Percentiles rank a stretch among this genome's conserved stretches.
These are phyloP conservation scores for Acanthamoeba royreba DNA, from an alignment of 208 protist genomes.

Conservation along the genomic window DNA sequence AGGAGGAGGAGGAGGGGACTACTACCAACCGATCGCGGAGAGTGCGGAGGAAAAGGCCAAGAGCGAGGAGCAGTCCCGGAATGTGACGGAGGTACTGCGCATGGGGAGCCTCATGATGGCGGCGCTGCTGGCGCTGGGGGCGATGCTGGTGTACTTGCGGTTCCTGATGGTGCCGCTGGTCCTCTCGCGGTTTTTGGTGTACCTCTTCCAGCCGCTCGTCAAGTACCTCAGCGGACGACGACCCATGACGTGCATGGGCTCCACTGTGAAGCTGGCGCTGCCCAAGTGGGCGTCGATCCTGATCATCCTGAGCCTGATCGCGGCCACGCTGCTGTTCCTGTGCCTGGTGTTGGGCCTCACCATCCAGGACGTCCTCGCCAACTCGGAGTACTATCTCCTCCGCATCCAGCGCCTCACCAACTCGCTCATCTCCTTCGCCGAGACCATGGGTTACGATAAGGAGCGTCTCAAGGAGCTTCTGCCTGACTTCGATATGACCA, in stretches of 20 bases:
- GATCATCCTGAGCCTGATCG: neutral
- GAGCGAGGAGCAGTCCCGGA: neutral
- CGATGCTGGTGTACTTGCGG: conserved; percentile 1
- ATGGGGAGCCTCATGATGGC: neutral
- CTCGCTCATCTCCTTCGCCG: neutral
- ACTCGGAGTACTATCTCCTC: neutral
- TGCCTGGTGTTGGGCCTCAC: neutral
- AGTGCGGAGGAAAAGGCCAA: neutral
- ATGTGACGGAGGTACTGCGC: neutral
- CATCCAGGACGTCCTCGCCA: neutral
- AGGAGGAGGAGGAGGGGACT: neutral
- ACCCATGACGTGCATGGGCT: neutral
- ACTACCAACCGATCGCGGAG: neutral
- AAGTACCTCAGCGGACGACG: neutral
- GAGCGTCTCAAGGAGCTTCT: neutral
- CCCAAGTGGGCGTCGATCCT: neutral
- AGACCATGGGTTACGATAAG: neutral
- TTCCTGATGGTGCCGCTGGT: conserved; percentile 24
- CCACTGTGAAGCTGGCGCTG: neutral
- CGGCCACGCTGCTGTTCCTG: neutral
- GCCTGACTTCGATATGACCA: neutral
- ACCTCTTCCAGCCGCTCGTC: neutral
- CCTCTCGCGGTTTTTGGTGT: neutral
- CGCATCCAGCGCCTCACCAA: too few species aligned
- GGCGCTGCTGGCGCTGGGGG: neutral